phyloP scores from a whole-genome alignment of 441 rosid genomes.

The Erodium texanum region DNA sequence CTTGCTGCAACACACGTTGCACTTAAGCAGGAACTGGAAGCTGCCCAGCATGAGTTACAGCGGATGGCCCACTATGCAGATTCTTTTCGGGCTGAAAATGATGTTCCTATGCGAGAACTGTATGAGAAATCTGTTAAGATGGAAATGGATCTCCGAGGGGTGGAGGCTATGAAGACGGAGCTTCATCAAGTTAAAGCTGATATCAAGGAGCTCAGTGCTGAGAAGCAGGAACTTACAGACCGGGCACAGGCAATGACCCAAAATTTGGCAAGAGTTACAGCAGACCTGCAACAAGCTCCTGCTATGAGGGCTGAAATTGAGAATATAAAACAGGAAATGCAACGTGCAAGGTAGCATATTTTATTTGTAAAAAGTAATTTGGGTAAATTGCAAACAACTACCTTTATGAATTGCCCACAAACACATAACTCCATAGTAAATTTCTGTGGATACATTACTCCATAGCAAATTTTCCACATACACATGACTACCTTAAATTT shows the following conservation, averaged over 20 bases:
- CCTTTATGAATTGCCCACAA: too few relatives aligned
- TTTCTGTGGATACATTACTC: too few relatives aligned
- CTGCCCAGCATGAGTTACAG: slow-evolving; percentile 66
- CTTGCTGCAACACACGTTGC: slow-evolving; percentile 89
- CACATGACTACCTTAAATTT: too few relatives aligned
- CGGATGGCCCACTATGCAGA: slow-evolving; percentile 56
- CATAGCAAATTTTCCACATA: too few relatives aligned
- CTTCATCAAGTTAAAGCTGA: slow-evolving; percentile 55
- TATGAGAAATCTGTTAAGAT: slow-evolving; percentile 59
- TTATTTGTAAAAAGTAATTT: background rate
- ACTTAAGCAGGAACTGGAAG: slow-evolving; percentile 84
- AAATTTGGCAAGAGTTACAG: slow-evolving; percentile 58
- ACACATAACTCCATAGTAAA: too few relatives aligned
- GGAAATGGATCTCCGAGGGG: slow-evolving; percentile 59
- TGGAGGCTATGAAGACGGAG: slow-evolving; percentile 59
- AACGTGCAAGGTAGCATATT: slow-evolving; percentile 60
- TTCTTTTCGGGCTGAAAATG: slow-evolving; percentile 63
- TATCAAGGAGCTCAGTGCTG: slow-evolving; percentile 62
- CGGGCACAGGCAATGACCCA: slow-evolving; percentile 65
- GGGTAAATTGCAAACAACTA: too few relatives aligned
- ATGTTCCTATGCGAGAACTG: slow-evolving; percentile 76
- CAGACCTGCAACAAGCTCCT: slow-evolving; percentile 72
- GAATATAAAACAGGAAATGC: slow-evolving; percentile 77
- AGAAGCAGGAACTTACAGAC: slow-evolving; percentile 57
- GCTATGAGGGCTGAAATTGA: slow-evolving; percentile 66